Evolutionary conservation across 352 stramenopile species (phyloP).

Genomic region (Phytopythium oedochilum): DNA sequence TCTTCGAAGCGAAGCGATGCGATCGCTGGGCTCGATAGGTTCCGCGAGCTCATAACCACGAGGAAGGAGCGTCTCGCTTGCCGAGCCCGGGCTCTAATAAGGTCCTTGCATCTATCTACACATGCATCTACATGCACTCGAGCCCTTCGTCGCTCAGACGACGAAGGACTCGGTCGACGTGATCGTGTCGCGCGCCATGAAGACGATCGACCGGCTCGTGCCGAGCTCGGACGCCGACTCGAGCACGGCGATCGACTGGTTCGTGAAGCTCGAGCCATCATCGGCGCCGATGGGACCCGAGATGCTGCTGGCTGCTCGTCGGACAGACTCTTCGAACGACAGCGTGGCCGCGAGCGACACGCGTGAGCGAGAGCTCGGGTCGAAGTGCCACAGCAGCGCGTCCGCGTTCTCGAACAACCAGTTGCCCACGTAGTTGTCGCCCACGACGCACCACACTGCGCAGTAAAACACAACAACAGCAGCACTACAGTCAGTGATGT

Average conservation of each 20-base stretch:
- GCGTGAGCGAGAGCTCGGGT: conserved; percentile 7
- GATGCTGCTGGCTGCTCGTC: neutral
- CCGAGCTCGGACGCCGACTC: conserved; percentile 4
- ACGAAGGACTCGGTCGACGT: conserved; percentile 4
- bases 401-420: conserved; percentile 30
- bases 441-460: conserved; percentile 41
- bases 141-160: neutral
- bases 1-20: neutral
- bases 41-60: neutral
- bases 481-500: too few species aligned
- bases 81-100: neutral
- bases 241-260: conserved; percentile 5
- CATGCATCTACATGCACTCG: conserved; percentile 2
- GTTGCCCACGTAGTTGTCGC: conserved; percentile 35
- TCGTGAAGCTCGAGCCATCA: neutral
- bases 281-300: neutral
- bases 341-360: conserved; percentile 3
- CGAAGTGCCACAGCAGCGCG: conserved; percentile 39
- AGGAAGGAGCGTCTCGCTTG: neutral
- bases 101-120: too few species aligned
- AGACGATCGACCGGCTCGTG: neutral
- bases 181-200: conserved; percentile 7
- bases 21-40: neutral
- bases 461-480: neutral
- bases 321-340: neutral